These are phyloP conservation scores for Didymella arachidicola DNA, from an alignment of 2,329 filamentous ascomycete genomes.

Conservation along the genomic window DNA sequence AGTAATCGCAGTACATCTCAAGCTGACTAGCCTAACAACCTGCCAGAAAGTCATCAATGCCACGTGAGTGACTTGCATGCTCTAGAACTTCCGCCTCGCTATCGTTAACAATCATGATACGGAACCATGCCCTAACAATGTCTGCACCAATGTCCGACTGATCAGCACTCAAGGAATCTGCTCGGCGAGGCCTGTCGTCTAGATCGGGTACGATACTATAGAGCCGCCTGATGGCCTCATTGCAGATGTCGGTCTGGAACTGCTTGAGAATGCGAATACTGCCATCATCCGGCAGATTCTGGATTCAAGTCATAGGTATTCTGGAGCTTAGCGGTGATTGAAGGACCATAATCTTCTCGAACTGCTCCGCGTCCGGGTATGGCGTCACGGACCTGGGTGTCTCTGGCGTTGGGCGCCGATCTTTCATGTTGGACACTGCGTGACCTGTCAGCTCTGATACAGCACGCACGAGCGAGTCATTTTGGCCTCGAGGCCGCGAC, in stretches of 20 bases:
- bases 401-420: too few species aligned
- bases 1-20: conserved; percentile 41
- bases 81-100: conserved; percentile 36
- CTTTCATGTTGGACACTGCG: too few species aligned
- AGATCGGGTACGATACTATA: conserved; percentile 40
- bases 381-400: too few species aligned
- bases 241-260: conserved; percentile 38
- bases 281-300: conserved; percentile 34
- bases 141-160: conserved; percentile 32
- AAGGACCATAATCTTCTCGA: too few species aligned
- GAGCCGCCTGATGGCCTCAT: conserved; percentile 29
- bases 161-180: conserved; percentile 13
- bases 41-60: conserved; percentile 34
- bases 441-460: too few species aligned
- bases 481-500: too few species aligned
- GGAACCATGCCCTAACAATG: conserved; percentile 40
- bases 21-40: conserved; percentile 39
- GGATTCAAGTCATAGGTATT: too few species aligned
- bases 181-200: conserved; percentile 6
- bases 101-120: conserved; percentile 43
- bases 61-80: conserved; percentile 33
- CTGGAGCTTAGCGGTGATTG: too few species aligned
- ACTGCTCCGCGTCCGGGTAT: too few species aligned
- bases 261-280: conserved; percentile 40
- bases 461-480: too few species aligned